Evolutionary conservation across 2,329 filamentous ascomycete species (phyloP).

Genomic region (Thermoascus crustaceus): DNA sequence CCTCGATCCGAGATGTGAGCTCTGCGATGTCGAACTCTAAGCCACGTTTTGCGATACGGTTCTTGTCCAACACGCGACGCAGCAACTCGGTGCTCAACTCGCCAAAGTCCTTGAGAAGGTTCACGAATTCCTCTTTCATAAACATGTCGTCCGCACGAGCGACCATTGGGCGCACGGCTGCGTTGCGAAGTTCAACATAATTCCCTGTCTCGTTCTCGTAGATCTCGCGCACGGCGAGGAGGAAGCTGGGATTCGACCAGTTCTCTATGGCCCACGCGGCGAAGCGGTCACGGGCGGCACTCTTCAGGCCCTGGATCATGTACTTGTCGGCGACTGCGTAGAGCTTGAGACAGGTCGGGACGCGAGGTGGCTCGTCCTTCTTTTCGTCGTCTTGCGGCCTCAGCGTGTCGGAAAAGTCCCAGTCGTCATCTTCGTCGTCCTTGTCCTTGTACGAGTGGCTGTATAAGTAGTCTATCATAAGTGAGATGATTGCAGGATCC

Average conservation of each 20-base stretch:
- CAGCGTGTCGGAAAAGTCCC: background rate
- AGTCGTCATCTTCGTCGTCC: conserved; percentile 3
- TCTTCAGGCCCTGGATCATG: conserved; percentile 7
- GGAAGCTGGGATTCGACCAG: conserved; percentile 6
- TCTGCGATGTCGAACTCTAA: conserved; percentile 8
- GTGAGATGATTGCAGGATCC: conserved; percentile 10
- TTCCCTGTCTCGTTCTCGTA: conserved; percentile 12
- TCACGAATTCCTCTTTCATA: background rate
- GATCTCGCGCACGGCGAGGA: conserved; percentile 8
- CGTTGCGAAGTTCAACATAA: conserved; percentile 9
- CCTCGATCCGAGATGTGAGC: conserved; percentile 6
- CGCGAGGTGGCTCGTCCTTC: background rate
- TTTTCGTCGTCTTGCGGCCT: background rate
- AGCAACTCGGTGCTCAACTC: conserved; percentile 7
- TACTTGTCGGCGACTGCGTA: conserved; percentile 12
- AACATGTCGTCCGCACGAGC: conserved; percentile 8
- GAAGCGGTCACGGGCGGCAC: conserved; percentile 7
- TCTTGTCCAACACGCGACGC: conserved; percentile 5
- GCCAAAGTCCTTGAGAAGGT: conserved; percentile 8
- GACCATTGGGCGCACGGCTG: conserved; percentile 6
- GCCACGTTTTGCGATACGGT: conserved; percentile 6
- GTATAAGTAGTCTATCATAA: conserved; percentile 10
- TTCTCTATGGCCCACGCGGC: conserved; percentile 7
- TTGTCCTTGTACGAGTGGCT: conserved; percentile 8
- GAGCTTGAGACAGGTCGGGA: conserved; percentile 6